A percentile compares a stretch with the other conserved stretches of the same genome.
Conservation (phyloP, 2,329 filamentous ascomycete genomes). For the Dothideomycetes sp. region DNA sequence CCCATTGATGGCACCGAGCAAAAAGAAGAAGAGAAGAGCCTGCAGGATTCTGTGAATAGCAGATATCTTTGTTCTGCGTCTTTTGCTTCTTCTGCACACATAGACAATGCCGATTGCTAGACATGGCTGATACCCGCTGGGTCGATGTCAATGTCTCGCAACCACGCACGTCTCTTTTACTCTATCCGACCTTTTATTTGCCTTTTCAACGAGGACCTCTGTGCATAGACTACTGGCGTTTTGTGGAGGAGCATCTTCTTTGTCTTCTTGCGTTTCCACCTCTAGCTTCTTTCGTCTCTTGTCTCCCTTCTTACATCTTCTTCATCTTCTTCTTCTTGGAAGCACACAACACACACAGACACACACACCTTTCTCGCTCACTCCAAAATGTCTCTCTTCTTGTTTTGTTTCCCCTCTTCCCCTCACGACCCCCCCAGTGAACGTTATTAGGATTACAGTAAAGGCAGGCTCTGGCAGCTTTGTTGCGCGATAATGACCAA, state of each 20-base stretch:
- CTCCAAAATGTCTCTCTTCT: conserved; percentile 3
- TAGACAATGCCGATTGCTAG: background rate
- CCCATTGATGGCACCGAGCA: conserved; percentile 23
- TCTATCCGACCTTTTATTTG: background rate
- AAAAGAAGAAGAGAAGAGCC: conserved; percentile 76
- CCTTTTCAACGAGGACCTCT: background rate
- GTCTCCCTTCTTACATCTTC: too few species aligned
- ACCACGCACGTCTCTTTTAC: background rate
- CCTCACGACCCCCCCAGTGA: background rate
- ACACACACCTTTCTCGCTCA: too few species aligned
- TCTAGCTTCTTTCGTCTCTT: background rate
- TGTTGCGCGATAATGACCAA: too few species aligned
- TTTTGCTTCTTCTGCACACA: background rate
- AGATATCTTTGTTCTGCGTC: background rate
- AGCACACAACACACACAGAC: too few species aligned
- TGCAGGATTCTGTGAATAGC: conserved; percentile 60
- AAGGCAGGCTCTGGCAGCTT: conserved; percentile 8
- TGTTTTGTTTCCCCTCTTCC: background rate
- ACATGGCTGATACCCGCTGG: background rate
- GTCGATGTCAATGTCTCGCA: background rate
- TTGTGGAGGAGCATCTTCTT: conserved; percentile 46
- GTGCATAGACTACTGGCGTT: background rate
- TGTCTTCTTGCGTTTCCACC: conserved; percentile 63
- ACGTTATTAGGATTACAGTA: background rate
- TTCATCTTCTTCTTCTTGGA: background rate